A percentile compares a stretch with the other conserved stretches of the same genome.
These are phyloP conservation scores for Apophysomyces sp. DNA, from an alignment of 371 early-diverging fungal genomes.

Conservation along the genomic window DNA sequence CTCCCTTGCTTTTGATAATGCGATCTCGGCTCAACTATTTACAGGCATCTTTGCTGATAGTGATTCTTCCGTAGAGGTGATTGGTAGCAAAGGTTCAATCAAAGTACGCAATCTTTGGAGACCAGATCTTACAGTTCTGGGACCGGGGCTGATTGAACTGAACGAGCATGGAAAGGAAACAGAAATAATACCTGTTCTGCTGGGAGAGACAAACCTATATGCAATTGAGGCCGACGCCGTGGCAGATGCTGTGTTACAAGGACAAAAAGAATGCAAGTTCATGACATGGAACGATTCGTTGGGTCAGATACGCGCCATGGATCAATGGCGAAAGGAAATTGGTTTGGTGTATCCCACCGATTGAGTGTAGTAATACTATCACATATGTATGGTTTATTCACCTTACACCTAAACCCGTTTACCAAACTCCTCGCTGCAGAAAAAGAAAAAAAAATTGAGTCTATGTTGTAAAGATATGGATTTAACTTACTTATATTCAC, in stretches of 20 bases:
- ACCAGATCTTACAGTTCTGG: conserved; percentile 41
- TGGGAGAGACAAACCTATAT: conserved; percentile 34
- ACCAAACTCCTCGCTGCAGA: conserved; percentile 41
- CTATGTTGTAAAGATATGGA: background rate
- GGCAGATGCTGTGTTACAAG: conserved; percentile 33
- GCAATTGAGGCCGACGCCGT: conserved; percentile 46
- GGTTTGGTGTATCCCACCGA: conserved; percentile 41
- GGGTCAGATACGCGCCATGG: conserved; percentile 41
- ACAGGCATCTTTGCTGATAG: conserved; percentile 41
- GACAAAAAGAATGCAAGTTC: conserved; percentile 33
- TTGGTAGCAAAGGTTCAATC: conserved; percentile 36
- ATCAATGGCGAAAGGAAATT: conserved; percentile 46
- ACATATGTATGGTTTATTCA: conserved; percentile 8
- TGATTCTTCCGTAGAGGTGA: conserved; percentile 33
- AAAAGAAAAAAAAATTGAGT: conserved; percentile 6
- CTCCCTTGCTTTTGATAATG: conserved; percentile 29
- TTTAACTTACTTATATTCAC: conserved; percentile 52
- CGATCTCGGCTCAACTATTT: conserved; percentile 38
- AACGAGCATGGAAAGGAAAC: conserved; percentile 22
- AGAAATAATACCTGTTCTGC: conserved; percentile 20
- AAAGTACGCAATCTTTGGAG: conserved; percentile 41
- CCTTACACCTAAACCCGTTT: conserved; percentile 14
- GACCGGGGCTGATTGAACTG: conserved; percentile 31
- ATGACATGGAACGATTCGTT: conserved; percentile 47
- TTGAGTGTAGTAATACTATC: background rate